Evolutionary conservation across 2,329 filamentous ascomycete genomes (phyloP).

Genomic region (Ophiostoma angusticollis): DNA sequence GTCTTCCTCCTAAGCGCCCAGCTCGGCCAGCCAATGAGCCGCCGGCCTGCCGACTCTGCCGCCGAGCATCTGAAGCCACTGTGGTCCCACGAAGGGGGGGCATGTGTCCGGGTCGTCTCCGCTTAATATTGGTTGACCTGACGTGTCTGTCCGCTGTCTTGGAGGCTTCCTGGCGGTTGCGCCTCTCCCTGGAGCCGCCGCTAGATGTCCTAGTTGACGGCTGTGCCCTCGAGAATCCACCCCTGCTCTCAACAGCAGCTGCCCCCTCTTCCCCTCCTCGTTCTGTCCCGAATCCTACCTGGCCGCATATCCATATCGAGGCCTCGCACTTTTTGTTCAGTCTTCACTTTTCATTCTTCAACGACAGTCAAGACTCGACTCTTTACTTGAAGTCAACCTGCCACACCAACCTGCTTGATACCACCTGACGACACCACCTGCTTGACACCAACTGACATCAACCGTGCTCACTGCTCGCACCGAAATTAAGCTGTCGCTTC

Average conservation of each 20-base stretch:
- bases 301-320: constrained; percentile 12
- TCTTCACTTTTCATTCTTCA: constrained; percentile 5
- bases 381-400: neutral
- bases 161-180: too few species aligned
- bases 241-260: too few species aligned
- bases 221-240: constrained; percentile 7
- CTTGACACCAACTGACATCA: too few species aligned
- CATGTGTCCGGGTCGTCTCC: too few species aligned
- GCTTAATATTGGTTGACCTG: too few species aligned
- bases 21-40: constrained; percentile 9
- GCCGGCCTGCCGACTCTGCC: neutral
- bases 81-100: too few species aligned
- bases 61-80: constrained; percentile 4
- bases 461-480: neutral
- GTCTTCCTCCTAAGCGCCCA: constrained; percentile 10
- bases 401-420: too few species aligned
- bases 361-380: too few species aligned
- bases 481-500: too few species aligned
- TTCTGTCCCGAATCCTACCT: constrained; percentile 5
- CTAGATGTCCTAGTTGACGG: constrained; percentile 10
- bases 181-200: constrained; percentile 12
- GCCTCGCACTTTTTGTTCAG: constrained; percentile 3
- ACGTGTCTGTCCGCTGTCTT: too few species aligned
- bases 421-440: too few species aligned
- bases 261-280: constrained; percentile 5